Evolutionary conservation across 345 rosid genomes (phyloP).

Genomic region (Salix brachista): DNA sequence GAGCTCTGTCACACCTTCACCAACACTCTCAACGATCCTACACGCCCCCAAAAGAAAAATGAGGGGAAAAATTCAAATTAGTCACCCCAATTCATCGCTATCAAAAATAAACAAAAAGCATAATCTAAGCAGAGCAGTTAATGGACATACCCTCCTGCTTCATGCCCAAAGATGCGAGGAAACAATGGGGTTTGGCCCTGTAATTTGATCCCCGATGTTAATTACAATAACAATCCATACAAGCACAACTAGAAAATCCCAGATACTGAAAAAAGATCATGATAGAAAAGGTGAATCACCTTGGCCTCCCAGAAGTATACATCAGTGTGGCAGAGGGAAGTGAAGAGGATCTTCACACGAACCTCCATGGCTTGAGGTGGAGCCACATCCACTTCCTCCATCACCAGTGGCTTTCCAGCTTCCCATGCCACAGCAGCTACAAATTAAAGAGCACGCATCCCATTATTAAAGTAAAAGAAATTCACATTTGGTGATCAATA

Average conservation of each 20-base stretch:
- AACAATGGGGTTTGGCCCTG: constrained; percentile 16
- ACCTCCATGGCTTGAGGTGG: constrained; percentile 49
- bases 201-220: not conserved
- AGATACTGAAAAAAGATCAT: not conserved
- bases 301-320: constrained; percentile 55
- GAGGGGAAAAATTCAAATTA: not conserved
- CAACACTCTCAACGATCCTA: constrained; percentile 43
- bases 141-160: constrained; percentile 16
- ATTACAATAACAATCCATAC: not conserved
- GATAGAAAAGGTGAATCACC: constrained; percentile 1
- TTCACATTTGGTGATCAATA: too few relatives aligned
- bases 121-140: not conserved
- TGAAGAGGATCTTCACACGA: constrained; percentile 37
- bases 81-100: too few relatives aligned
- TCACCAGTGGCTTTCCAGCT: constrained; percentile 52
- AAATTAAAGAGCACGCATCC: not conserved
- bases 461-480: too few relatives aligned
- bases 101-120: too few relatives aligned
- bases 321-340: constrained; percentile 48
- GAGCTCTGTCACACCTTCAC: constrained; percentile 35
- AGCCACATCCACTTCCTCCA: constrained; percentile 51
- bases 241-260: not conserved
- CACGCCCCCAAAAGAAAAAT: not conserved
- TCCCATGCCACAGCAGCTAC: constrained; percentile 57
- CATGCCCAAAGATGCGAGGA: constrained; percentile 22